phyloP scores from a whole-genome alignment of 176 grass and related monocot species.

The Carex scoparia region DNA sequence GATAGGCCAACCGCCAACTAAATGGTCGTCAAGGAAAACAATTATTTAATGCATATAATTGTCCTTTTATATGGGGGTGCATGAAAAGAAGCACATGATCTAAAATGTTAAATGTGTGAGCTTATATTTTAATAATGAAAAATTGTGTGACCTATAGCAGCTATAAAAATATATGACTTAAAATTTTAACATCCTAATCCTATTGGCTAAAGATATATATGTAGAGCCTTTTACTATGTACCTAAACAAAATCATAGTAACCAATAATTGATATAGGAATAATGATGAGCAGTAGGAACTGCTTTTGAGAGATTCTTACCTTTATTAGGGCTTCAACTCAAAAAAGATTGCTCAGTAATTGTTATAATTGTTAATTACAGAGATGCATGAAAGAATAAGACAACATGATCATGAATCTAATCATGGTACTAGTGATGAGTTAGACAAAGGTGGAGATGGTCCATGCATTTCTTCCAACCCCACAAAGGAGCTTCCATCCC shows the following conservation, averaged over 20 bases:
- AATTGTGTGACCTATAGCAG: background rate
- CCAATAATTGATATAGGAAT: background rate
- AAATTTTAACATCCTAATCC: background rate
- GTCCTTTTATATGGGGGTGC: background rate
- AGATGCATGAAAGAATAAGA: constrained; percentile 15
- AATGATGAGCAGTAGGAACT: background rate
- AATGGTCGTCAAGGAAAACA: too few species aligned
- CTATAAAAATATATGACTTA: background rate
- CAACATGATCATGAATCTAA: constrained; percentile 3
- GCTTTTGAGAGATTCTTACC: constrained; percentile 20
- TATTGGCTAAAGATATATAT: background rate
- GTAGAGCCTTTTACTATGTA: background rate
- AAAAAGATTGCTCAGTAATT: constrained; percentile 7
- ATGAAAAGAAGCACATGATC: background rate
- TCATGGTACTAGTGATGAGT: constrained; percentile 55
- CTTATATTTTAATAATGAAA: background rate
- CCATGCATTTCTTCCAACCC: constrained; percentile 30
- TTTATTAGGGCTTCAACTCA: background rate
- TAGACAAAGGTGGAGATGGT: constrained; percentile 31
- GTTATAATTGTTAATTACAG: constrained; percentile 45
- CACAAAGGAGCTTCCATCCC: constrained; percentile 56
- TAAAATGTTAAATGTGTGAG: background rate
- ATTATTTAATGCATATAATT: background rate
- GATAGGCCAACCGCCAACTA: background rate
- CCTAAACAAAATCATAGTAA: background rate